phyloP scores from a whole-genome alignment of 148 eudicot species.

The Selenicereus undatus region DNA sequence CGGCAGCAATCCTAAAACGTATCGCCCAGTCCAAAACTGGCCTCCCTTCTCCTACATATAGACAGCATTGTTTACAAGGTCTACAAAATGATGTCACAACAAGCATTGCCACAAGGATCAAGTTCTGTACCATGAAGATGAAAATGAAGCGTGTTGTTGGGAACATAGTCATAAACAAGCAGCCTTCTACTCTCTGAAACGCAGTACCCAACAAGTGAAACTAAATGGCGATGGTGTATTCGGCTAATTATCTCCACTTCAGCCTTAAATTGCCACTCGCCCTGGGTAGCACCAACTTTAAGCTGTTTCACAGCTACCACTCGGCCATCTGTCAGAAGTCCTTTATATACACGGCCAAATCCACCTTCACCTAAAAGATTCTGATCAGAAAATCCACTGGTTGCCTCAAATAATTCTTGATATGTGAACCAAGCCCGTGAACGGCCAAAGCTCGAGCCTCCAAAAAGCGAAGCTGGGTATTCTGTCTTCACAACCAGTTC shows the following conservation, averaged over 20 bases:
- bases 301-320: constrained; percentile 65
- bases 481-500: constrained; percentile 37
- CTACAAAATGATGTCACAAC: constrained; percentile 2
- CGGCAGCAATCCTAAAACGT: constrained; percentile 77
- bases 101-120: constrained; percentile 11
- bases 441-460: constrained; percentile 40
- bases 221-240: constrained; percentile 69
- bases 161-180: constrained; percentile 70
- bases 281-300: constrained; percentile 58
- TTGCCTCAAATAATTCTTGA: constrained; percentile 51
- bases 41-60: constrained; percentile 40
- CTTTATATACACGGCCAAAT: constrained; percentile 68
- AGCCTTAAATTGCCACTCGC: constrained; percentile 66
- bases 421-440: constrained; percentile 62
- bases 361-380: constrained; percentile 79
- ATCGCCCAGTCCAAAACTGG: constrained; percentile 66
- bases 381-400: constrained; percentile 48
- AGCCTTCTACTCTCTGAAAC: constrained; percentile 49
- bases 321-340: constrained; percentile 51
- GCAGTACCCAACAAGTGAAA: constrained; percentile 77
- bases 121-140: constrained; percentile 66
- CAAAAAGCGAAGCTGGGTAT: constrained; percentile 30
- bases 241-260: constrained; percentile 75
- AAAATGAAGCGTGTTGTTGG: constrained; percentile 61
- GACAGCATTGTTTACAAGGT: not conserved